Evolutionary conservation across 176 grass and related monocot genomes (phyloP), one percentile per base, ranked within the genome.

Genomic region (Pontederia paniculata): DNA sequence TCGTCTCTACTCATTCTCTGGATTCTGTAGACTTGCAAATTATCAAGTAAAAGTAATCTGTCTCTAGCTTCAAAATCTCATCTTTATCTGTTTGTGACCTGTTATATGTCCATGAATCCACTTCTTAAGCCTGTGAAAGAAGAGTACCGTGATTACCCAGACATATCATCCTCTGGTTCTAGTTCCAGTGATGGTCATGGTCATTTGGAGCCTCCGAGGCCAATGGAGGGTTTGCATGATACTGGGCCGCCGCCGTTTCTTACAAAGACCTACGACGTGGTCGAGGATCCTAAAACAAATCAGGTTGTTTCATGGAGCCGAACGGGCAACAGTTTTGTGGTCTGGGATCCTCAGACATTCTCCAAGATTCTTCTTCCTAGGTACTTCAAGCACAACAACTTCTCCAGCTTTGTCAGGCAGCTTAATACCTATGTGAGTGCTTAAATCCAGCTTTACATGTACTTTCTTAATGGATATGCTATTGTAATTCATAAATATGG

Each of bases 371-470:
- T 89, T 37, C 73, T 97, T 22, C 91, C 83, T 0, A 82, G 43
- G 67, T 87, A 81, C 71, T 89, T 97, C 91, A 97, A 97, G 86
- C 91, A 97, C 80, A 84, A 84, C 63, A 97, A 97, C 75, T 97
- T 90, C 86, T 97, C 91, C 46, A 97, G 91, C 77, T 97, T 97
- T 52, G 91, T 97, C 21, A 78, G 91, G 48, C 91, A 90, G 80
- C 69, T 85, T 41, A 80, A 77, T 54, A 97, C 91, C 37, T 77
- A 77, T 76, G 80, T 83, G 67, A 77, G 83, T 74, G 12, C 20
- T 14, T 60, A 37, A 37, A 37, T 37, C 28, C 28, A 37, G 5
- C 7, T 37, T 37, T 37, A 5, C 0, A 37, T 1, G 28, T 6
- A 37, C 28, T 2, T 37, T 6, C 1, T 37, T 37, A 5, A 37